Evolutionary conservation across 768 basidiomycete genomes (phyloP).

Genomic region (Pleurotus citrinopileatus): DNA sequence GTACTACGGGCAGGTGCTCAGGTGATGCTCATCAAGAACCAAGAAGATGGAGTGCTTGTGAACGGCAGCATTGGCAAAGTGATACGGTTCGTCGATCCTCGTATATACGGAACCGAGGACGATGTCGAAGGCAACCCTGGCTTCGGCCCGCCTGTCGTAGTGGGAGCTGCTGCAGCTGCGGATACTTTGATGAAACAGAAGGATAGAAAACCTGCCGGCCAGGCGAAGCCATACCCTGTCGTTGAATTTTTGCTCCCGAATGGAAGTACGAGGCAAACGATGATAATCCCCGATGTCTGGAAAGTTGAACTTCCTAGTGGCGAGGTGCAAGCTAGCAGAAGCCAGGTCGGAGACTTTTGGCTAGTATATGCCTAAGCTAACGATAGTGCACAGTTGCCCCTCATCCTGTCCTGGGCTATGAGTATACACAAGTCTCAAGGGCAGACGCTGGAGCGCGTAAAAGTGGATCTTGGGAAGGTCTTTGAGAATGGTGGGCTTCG

Average conservation of each 20-base stretch:
- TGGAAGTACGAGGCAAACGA: conserved; percentile 46
- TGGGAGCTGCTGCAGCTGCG: conserved; percentile 18
- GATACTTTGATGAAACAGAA: conserved; percentile 25
- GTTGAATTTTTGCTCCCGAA: conserved; percentile 75
- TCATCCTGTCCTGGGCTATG: conserved; percentile 97
- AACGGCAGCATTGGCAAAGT: conserved; percentile 94
- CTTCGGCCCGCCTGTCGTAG: conserved; percentile 27
- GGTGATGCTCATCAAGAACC: conserved; percentile 95
- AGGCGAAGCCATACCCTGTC: conserved; percentile 48
- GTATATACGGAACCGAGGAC: conserved; percentile 39
- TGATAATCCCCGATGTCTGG: conserved; percentile 74
- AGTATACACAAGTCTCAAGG: conserved; percentile 98
- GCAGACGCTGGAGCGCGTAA: conserved; percentile 92
- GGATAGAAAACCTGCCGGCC: conserved; percentile 16
- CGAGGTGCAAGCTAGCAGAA: conserved; percentile 75
- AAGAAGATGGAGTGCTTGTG: conserved; percentile 77
- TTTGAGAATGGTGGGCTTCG: conserved; percentile 80
- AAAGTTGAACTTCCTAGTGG: conserved; percentile 88
- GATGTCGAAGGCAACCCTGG: conserved; percentile 30
- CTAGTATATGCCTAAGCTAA: neutral
- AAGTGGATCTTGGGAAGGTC: conserved; percentile 88
- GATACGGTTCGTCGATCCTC: conserved; percentile 64
- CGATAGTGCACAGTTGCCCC: conserved; percentile 59
- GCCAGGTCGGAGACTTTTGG: conserved; percentile 55
- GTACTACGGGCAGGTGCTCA: conserved; percentile 77